A percentile compares a stretch with the other conserved stretches of the same genome.
Conservation (phyloP, 73 alveolate species). For the Paramecium pentaurelia region DNA sequence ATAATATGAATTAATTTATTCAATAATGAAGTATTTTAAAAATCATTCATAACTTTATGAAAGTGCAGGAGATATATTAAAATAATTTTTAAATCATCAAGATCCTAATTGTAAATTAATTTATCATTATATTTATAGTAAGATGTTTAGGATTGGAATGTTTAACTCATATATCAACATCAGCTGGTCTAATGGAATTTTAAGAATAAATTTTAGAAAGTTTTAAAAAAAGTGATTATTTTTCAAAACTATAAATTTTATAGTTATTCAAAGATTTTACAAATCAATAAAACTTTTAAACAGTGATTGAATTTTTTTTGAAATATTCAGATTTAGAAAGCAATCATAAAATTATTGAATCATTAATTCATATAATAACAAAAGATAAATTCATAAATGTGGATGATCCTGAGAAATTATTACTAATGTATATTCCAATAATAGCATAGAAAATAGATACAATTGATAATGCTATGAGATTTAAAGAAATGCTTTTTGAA, state of each 20-base stretch:
- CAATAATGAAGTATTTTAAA: slow-evolving; percentile 2
- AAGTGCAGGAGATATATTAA: slow-evolving; percentile 23
- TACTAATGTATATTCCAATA: neutral
- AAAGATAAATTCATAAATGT: neutral
- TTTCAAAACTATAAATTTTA: slow-evolving; percentile 7
- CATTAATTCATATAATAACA: neutral
- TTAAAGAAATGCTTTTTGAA: neutral
- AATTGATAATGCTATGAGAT: neutral
- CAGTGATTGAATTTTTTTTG: neutral
- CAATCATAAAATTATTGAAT: neutral
- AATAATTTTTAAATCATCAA: slow-evolving; percentile 6
- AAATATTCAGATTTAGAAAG: neutral
- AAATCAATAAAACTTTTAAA: neutral
- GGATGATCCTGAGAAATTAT: slow-evolving; percentile 7
- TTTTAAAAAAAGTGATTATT: slow-evolving; percentile 23
- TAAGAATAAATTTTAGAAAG: neutral
- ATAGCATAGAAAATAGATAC: slow-evolving; percentile 14
- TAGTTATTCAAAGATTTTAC: slow-evolving; percentile 2
- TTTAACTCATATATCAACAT: neutral
- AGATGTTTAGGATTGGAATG: slow-evolving; percentile 40
- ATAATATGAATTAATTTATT: neutral
- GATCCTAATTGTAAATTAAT: neutral
- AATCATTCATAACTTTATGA: neutral
- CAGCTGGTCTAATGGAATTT: neutral
- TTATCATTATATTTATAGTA: neutral